Percentiles rank a stretch among this genome's conserved stretches.
phyloP scores from a whole-genome alignment of 2,329 filamentous ascomycete species.

The Talaromyces sp. region DNA sequence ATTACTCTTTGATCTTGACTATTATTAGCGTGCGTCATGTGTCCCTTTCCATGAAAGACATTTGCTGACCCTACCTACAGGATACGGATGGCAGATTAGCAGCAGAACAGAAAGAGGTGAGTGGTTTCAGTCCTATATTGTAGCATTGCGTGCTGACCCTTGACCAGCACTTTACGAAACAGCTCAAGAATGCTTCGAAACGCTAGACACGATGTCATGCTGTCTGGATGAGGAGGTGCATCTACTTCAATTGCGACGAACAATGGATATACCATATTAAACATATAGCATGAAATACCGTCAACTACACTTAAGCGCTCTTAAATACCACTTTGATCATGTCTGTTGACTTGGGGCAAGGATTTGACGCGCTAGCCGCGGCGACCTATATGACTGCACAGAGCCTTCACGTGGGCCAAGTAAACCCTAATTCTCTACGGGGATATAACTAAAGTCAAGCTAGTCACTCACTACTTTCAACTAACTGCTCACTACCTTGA shows the following conservation, averaged over 20 bases:
- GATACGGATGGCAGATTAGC: slow-evolving; percentile 48
- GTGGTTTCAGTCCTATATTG: slow-evolving; percentile 12
- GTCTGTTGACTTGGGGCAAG: not conserved
- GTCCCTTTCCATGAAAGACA: not conserved
- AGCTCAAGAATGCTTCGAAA: slow-evolving; percentile 36
- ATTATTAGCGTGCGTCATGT: slow-evolving; percentile 65
- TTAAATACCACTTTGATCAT: not conserved
- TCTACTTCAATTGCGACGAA: not conserved
- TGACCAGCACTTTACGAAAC: slow-evolving; percentile 39
- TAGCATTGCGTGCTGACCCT: slow-evolving; percentile 19
- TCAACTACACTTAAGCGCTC: not conserved
- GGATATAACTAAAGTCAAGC: not conserved
- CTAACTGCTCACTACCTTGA: not conserved
- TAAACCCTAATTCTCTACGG: not conserved
- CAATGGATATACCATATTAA: slow-evolving; percentile 1
- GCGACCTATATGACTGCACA: not conserved
- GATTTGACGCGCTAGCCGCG: not conserved
- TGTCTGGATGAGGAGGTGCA: not conserved
- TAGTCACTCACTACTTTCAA: not conserved
- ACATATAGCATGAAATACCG: slow-evolving; percentile 17
- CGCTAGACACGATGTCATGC: slow-evolving; percentile 22
- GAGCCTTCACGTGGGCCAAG: not conserved
- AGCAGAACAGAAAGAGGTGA: slow-evolving; percentile 64
- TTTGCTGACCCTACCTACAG: slow-evolving; percentile 24
- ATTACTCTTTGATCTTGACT: slow-evolving; percentile 89